These are phyloP conservation scores for Vigna radiata DNA, from an alignment of 306 rosid genomes.

Conservation along the genomic window DNA sequence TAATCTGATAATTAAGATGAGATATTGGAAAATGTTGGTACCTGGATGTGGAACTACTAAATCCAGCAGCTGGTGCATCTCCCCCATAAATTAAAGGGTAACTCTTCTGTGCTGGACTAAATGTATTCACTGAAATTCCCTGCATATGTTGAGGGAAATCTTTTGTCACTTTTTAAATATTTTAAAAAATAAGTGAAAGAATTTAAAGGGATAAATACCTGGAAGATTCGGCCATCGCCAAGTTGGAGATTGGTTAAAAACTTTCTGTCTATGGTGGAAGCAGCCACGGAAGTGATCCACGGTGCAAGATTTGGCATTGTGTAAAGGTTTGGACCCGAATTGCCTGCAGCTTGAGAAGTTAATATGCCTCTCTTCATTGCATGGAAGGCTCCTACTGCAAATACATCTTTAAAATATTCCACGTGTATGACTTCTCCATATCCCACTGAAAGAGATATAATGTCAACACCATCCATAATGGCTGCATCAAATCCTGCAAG, in stretches of 20 bases:
- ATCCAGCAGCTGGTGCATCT: not conserved
- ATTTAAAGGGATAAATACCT: not conserved
- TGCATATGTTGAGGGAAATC: not conserved
- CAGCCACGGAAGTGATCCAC: conserved; percentile 60
- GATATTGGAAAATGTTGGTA: not conserved
- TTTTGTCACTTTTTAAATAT: not conserved
- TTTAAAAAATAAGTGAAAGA: no score
- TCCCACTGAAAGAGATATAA: not conserved
- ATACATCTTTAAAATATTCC: not conserved
- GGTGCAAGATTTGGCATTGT: conserved; percentile 39
- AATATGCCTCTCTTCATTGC: conserved; percentile 23
- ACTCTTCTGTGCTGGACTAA: not conserved
- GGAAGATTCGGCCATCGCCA: conserved; percentile 18
- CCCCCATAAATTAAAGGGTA: not conserved
- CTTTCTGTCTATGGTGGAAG: conserved; percentile 57
- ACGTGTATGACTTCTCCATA: rapidly evolving
- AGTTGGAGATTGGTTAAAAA: conserved; percentile 46
- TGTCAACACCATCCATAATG: not conserved
- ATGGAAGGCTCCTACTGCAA: conserved; percentile 5
- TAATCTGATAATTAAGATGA: no score
- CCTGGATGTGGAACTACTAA: not conserved
- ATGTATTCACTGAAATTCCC: conserved; percentile 2
- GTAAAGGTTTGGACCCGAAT: conserved; percentile 29
- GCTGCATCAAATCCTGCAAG: conserved; percentile 33
- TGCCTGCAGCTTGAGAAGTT: not conserved